Conservation (phyloP, 2,329 filamentous ascomycete species). For the Exophiala aquamarina region DNA sequence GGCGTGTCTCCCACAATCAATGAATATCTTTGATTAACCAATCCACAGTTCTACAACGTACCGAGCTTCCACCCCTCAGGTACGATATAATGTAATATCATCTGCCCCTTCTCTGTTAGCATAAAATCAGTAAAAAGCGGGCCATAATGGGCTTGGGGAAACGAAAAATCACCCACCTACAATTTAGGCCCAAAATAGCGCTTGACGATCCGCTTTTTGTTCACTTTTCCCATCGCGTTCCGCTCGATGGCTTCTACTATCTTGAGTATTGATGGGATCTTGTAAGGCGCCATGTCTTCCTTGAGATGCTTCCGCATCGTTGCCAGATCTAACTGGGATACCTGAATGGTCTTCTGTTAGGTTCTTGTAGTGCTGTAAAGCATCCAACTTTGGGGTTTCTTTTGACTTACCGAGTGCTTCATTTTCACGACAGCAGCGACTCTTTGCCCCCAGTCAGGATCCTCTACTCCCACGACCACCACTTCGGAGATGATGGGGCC, state of each 20-base stretch:
- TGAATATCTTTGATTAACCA: too few species aligned
- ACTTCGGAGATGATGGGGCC: slow-evolving; percentile 66
- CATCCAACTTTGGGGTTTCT: background rate
- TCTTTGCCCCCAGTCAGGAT: slow-evolving; percentile 91
- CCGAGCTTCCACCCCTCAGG: too few species aligned
- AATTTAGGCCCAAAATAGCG: slow-evolving; percentile 40
- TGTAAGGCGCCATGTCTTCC: slow-evolving; percentile 75
- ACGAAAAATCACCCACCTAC: slow-evolving; percentile 1
- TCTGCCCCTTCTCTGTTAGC: background rate
- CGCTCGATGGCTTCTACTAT: slow-evolving; percentile 77
- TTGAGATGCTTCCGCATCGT: slow-evolving; percentile 53
- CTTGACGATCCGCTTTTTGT: slow-evolving; percentile 53
- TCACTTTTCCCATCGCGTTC: slow-evolving; percentile 93
- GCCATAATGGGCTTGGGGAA: too few species aligned
- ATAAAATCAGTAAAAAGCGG: too few species aligned
- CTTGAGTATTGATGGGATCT: slow-evolving; percentile 87
- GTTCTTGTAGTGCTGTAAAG: slow-evolving; percentile 3
- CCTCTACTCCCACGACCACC: slow-evolving; percentile 83
- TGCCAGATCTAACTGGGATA: slow-evolving; percentile 8
- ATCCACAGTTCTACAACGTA: too few species aligned
- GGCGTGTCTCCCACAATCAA: too few species aligned
- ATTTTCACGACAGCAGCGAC: slow-evolving; percentile 73
- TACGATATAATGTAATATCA: background rate
- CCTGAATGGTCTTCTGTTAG: slow-evolving; percentile 37
- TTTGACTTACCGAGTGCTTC: slow-evolving; percentile 13